phyloP scores from a whole-genome alignment of 331 rosid species.

The Telfairia occidentalis region DNA sequence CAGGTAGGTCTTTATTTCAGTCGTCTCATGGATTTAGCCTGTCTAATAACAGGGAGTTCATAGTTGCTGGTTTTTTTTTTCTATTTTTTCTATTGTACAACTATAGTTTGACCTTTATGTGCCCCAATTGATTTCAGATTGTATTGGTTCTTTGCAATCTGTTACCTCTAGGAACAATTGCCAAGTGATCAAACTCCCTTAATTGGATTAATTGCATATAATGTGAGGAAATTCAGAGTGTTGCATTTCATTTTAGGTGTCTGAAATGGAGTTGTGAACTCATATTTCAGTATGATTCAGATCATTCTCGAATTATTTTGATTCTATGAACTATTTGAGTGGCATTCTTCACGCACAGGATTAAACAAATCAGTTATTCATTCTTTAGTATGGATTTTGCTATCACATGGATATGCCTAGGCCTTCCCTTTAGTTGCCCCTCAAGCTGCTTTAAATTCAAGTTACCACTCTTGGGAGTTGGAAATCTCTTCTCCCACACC shows the following conservation, averaged over 20 bases:
- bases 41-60: background rate
- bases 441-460: slow-evolving; percentile 10
- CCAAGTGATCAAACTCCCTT: background rate
- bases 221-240: background rate
- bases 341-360: background rate
- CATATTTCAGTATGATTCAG: background rate
- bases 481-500: background rate
- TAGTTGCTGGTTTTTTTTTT: background rate
- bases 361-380: background rate
- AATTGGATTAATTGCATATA: background rate
- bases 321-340: background rate
- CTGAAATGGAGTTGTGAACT: background rate
- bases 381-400: background rate
- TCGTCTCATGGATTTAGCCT: background rate
- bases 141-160: background rate
- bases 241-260: background rate
- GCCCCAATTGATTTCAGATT: background rate
- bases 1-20: background rate
- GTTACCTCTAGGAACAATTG: background rate
- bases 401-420: background rate
- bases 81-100: background rate
- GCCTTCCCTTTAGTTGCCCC: slow-evolving; percentile 11
- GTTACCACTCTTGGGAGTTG: slow-evolving; percentile 4
- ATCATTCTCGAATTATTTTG: background rate
- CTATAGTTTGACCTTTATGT: background rate